Evolutionary conservation across 2,329 filamentous ascomycete species (phyloP), one percentile per base, ranked within the genome.

Genomic region (Colletotrichum nymphaeae): DNA sequence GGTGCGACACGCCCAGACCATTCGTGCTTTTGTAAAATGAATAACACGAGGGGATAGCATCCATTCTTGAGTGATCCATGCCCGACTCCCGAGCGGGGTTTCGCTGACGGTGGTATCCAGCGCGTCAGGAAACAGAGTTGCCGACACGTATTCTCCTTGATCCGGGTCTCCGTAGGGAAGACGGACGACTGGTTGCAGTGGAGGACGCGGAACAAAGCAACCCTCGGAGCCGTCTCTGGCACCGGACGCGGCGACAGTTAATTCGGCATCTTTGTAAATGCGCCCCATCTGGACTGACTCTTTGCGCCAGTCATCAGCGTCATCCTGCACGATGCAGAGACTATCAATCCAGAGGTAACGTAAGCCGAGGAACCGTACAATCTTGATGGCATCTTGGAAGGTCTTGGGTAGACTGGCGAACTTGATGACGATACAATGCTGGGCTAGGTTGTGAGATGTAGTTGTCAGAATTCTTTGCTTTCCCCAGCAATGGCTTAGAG

Each of bases 401-500:
- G 65, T 76, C 56, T 19, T 42, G 12, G 46, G 74, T 3, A 76
- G 52, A 30, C 28, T 24, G 3, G 24, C 12, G 26, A 57, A 49
- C 6, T 28, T 11, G 9, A 67, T 60, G 8, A 22, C 30, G 5
- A 6, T 16, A 16, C 56, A 32, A 26, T 37, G 55, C 32, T 60
- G 24, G 8, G 8, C 35, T 19, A 35, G 35, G 28, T 60, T 60
- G 14, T 35, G 16, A 2, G 28, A 22, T 35, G 22, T 32, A 19
- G 57, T 60, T 6, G 32, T 42, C 5, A 67, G 35, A 1, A 59
- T 42, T 12, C 19, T 30, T 8, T 60, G 19, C 28, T 32, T 26
- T 24, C 67, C 67, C 67, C 67, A 69, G n/a, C 67, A 69, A 37
- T 69, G 60, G 42, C 59, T 69, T 9, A 69, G 32, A 12, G 58